Evolutionary conservation across 176 grass and related monocot genomes (phyloP).

Genomic region (Cenchrus purpureus): DNA sequence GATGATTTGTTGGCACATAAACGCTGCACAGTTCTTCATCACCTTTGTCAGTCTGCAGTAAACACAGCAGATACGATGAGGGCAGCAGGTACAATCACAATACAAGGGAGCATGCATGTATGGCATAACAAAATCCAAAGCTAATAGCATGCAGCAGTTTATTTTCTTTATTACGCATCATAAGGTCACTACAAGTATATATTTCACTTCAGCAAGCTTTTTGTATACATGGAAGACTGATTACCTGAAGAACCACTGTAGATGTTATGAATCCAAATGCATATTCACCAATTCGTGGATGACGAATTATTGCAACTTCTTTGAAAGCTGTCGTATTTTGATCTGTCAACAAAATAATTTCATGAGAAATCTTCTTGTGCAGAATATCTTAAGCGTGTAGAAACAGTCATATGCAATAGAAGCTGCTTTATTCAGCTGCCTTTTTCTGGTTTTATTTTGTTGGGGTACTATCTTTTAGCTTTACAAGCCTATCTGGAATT

Average conservation of each 20-base stretch:
- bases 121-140: neutral
- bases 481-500: conserved; percentile 14
- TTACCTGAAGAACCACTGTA: conserved; percentile 90
- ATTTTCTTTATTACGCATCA: neutral
- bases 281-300: conserved; percentile 96
- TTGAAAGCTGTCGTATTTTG: conserved; percentile 99
- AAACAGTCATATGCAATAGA: neutral
- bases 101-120: neutral
- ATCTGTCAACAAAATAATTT: conserved; percentile 61
- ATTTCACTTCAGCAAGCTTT: conserved; percentile 7
- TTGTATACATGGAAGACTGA: conserved; percentile 25
- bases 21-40: conserved; percentile 97
- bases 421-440: neutral
- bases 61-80: conserved; percentile 19
- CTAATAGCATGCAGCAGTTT: neutral
- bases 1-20: conserved; percentile 98
- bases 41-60: conserved; percentile 83
- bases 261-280: conserved; percentile 99
- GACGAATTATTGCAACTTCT: conserved; percentile 99
- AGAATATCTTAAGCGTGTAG: neutral
- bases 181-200: neutral
- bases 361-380: conserved; percentile 8
- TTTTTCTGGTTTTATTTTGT: neutral
- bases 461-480: neutral
- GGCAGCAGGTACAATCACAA: conserved; percentile 3